Base-by-base conservation (phyloP, 371 early-diverging fungal genomes). In the Mortierella sp. region DNA sequence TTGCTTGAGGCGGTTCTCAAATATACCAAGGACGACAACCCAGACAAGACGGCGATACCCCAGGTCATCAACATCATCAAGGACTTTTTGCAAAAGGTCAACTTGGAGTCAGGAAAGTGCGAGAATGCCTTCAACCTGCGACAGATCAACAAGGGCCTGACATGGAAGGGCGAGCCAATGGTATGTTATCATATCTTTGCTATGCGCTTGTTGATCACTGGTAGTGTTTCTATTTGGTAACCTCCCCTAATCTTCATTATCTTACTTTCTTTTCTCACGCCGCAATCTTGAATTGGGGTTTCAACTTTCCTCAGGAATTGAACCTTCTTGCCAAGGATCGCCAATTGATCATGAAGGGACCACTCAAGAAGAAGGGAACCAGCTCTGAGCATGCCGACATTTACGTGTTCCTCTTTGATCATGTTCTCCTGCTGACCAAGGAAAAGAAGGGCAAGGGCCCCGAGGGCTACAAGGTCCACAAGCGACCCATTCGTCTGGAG, bases 1-100 rank as follows among this genome's bases (percentile, higher is more conserved):
- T 84, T 99, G 27, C 90, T 99, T 18, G 91, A 95, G 74, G 96
- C 95, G 18, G 94, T 97, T 35, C 88, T 97, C n/a, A 96, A 97
- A 84, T 92, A 95, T 79, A 96, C 97, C 21, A 95, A 96, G 7
- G 90, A 92, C 49, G 93, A 91, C 63, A 95, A 97, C 83, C 95
- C 97, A 0, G 99, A 98, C 81, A 91, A 90, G 72, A 91, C 88
- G 54, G 87, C 83, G 76, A 92, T 91, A 76, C 91, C 93, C 10
- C 81, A 90, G 75, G 95, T 94, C 11, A 89, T 96, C 46, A 83
- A 77, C 16, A 89, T 90, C 24, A 94, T 98, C 75, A 92, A 93
- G 75, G 91, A 90, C 43, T 90, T 95, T 70, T 90, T 98, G 70
- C 88, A 89, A 65, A 91, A 90, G 54, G 96, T 98, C 82, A 98